phyloP scores from a whole-genome alignment of 192 early-diverging fungal genomes.

The Entomortierella lignicola region DNA sequence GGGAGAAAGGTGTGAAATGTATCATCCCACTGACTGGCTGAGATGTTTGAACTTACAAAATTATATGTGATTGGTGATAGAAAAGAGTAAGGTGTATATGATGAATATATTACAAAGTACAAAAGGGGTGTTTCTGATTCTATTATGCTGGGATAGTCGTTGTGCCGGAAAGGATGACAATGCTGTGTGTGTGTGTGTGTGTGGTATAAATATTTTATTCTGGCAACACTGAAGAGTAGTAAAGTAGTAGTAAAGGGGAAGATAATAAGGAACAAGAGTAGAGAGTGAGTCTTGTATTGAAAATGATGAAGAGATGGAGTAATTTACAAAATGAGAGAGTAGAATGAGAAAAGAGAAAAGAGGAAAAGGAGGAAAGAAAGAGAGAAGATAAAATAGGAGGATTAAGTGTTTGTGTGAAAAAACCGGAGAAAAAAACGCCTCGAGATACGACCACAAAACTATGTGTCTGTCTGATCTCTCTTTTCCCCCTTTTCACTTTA shows the following conservation, averaged over 20 bases:
- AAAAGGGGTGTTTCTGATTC: no score
- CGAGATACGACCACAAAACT: conserved; percentile 3
- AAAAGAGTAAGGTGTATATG: background rate
- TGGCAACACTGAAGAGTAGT: no score
- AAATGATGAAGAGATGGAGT: background rate
- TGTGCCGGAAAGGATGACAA: no score
- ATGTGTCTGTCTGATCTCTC: background rate
- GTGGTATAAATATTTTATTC: no score
- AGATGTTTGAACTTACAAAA: no score
- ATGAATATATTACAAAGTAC: no score
- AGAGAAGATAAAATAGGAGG: conserved; percentile 2
- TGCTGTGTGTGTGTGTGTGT: no score
- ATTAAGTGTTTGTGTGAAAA: conserved; percentile 9
- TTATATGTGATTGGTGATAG: no score
- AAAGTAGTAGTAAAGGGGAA: no score
- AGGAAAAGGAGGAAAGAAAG: conserved; percentile 5
- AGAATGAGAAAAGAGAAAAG: background rate
- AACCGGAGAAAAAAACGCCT: conserved; percentile 26
- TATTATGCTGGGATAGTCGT: no score
- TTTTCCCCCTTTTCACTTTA: background rate
- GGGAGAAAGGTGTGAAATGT: no score
- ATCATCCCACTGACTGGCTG: no score
- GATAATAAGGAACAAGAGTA: background rate
- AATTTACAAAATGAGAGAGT: background rate
- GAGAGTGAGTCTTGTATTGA: background rate